Percentiles rank a stretch among this genome's conserved stretches.
Conservation (phyloP, 2,329 filamentous ascomycete species). For the Pseudocercospora vitis region DNA sequence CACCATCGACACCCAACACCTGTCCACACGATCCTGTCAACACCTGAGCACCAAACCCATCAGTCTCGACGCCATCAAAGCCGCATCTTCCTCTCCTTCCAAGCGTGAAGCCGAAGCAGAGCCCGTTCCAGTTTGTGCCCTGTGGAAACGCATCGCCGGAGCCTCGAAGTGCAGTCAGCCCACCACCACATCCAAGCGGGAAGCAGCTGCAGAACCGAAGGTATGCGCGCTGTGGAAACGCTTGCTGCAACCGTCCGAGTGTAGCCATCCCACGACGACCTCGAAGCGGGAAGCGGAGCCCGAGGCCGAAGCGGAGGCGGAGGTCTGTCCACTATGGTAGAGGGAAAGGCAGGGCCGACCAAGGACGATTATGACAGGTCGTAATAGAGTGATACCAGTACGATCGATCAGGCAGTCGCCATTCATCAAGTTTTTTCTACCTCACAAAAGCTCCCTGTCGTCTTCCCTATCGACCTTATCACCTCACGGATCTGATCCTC, state of each 20-base stretch:
- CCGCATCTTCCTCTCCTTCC: background rate
- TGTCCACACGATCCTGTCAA: background rate
- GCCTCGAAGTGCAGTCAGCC: background rate
- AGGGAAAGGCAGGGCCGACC: no score
- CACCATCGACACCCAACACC: background rate
- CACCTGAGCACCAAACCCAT: background rate
- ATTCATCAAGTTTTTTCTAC: background rate
- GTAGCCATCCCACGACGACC: background rate
- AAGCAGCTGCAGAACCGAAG: background rate
- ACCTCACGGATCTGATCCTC: conserved; percentile 1
- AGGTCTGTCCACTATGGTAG: background rate
- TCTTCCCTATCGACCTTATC: background rate
- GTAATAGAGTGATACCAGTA: no score
- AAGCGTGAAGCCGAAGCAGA: background rate
- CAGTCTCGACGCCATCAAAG: background rate
- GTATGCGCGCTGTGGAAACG: background rate
- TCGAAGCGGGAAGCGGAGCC: background rate
- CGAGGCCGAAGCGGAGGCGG: background rate
- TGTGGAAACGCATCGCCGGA: background rate
- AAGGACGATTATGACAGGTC: no score
- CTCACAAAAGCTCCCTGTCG: background rate
- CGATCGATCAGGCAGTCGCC: no score
- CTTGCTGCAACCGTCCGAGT: background rate
- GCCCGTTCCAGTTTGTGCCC: background rate
- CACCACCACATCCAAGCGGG: background rate